phyloP scores from a whole-genome alignment of 345 rosid genomes.

The Ricinus communis region DNA sequence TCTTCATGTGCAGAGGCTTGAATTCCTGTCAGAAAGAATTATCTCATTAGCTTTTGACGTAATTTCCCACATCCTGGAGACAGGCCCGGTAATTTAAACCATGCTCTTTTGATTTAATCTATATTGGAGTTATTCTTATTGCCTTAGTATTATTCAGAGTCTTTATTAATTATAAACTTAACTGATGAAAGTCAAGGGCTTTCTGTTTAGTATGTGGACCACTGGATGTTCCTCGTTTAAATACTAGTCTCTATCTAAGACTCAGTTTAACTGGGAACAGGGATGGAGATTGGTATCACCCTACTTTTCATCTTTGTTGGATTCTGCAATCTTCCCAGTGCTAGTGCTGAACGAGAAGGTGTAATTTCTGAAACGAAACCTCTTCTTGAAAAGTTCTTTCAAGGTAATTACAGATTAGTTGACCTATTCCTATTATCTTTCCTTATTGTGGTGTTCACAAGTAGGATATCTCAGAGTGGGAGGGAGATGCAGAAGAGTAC shows the following conservation, averaged over 20 bases:
- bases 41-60: conserved; percentile 77
- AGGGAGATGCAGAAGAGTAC: conserved; percentile 87
- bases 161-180: background rate
- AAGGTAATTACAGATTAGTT: conserved; percentile 6
- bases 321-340: conserved; percentile 76
- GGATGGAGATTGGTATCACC: conserved; percentile 95
- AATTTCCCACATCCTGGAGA: conserved; percentile 74
- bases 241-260: conserved; percentile 9
- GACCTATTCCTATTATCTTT: conserved; percentile 8
- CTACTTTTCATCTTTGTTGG: conserved; percentile 69
- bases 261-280: conserved; percentile 39
- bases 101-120: conserved; percentile 1
- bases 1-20: conserved; percentile 58
- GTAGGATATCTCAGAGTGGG: conserved; percentile 84
- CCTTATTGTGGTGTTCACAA: conserved; percentile 19
- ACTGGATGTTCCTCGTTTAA: conserved; percentile 4
- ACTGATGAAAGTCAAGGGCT: background rate
- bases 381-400: conserved; percentile 11
- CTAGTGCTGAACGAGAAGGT: conserved; percentile 76
- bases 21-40: conserved; percentile 61
- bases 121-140: background rate
- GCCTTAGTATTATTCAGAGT: conserved; percentile 4
- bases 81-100: conserved; percentile 67
- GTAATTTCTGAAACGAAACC: conserved; percentile 14
- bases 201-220: conserved; percentile 8